These are phyloP conservation scores for Arbutus unedo DNA, from an alignment of 148 eudicot genomes.

Conservation along the genomic window DNA sequence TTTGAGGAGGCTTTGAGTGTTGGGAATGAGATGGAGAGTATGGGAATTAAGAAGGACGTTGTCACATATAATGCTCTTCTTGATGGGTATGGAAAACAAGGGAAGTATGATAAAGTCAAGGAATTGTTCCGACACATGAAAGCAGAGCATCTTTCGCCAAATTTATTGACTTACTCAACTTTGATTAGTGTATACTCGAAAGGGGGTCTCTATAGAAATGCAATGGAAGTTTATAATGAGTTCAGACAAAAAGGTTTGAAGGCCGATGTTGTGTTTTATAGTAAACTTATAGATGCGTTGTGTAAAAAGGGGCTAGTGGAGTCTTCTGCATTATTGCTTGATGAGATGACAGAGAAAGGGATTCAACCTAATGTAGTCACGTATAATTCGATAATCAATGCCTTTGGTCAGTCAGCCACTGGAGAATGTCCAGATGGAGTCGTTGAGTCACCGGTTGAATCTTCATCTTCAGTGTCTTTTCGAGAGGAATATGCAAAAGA, in stretches of 20 bases:
- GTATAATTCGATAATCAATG: conserved; percentile 92
- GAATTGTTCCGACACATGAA: conserved; percentile 70
- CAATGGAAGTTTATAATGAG: conserved; percentile 65
- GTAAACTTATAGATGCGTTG: conserved; percentile 83
- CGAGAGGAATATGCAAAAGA: conserved; percentile 33
- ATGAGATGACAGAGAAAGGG: conserved; percentile 93
- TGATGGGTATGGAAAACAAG: conserved; percentile 96
- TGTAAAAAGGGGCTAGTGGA: conserved; percentile 88
- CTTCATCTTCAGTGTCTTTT: conserved; percentile 24
- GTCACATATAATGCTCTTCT: conserved; percentile 88
- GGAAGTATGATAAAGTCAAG: conserved; percentile 74
- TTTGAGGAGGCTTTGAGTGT: conserved; percentile 74
- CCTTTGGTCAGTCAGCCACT: conserved; percentile 71
- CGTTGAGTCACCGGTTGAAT: conserved; percentile 28
- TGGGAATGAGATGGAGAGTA: conserved; percentile 75
- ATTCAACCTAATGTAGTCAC: conserved; percentile 93
- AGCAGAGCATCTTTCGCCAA: conserved; percentile 51
- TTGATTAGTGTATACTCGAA: conserved; percentile 79
- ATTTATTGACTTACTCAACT: conserved; percentile 81
- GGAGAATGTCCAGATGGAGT: conserved; percentile 25
- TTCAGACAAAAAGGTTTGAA: conserved; percentile 77
- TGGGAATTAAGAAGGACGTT: conserved; percentile 81
- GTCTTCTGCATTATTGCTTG: conserved; percentile 70
- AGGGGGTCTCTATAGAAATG: conserved; percentile 72
- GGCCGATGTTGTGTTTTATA: conserved; percentile 94